Evolutionary conservation across 495 filamentous ascomycete species (phyloP).

Genomic region (Astrocystis sublimbata): DNA sequence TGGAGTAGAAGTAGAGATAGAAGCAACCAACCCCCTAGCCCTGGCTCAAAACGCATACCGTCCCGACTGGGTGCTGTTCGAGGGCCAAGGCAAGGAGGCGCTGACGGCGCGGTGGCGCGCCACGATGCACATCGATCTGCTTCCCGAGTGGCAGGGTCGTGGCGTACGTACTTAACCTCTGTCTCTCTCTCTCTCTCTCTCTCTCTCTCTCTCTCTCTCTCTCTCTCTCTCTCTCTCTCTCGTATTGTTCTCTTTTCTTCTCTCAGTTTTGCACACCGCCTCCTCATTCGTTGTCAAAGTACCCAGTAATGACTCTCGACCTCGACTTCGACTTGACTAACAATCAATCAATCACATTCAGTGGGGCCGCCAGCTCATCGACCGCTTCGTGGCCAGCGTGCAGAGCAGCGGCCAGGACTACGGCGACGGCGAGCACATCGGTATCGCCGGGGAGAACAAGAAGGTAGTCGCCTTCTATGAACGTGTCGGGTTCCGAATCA

Average conservation of each 20-base stretch:
- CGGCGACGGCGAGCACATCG: conserved; percentile 40
- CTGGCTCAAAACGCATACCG: conserved; percentile 41
- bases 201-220: too few relatives aligned
- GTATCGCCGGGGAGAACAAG: conserved; percentile 41
- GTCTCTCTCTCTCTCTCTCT: too few relatives aligned
- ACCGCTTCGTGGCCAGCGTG: conserved; percentile 38
- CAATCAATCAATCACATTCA: too few relatives aligned
- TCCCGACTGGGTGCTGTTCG: conserved; percentile 34
- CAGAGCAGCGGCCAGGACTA: conserved; percentile 29
- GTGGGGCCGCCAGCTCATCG: conserved; percentile 41
- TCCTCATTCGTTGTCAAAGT: too few relatives aligned
- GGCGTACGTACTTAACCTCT: conserved; percentile 25
- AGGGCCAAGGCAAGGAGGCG: conserved; percentile 35
- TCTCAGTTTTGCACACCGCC: too few relatives aligned
- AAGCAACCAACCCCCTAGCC: conserved; percentile 25
- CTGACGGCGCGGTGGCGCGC: conserved; percentile 32
- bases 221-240: too few relatives aligned
- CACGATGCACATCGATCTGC: conserved; percentile 47
- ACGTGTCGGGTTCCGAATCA: conserved; percentile 40
- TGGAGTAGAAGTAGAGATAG: background rate
- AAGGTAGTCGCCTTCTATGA: conserved; percentile 49
- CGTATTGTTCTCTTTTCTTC: background rate
- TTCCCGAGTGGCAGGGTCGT: conserved; percentile 34
- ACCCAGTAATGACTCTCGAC: background rate
- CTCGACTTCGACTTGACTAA: too few relatives aligned